These are phyloP conservation scores for Trifolium subterraneum DNA, from an alignment of 306 rosid genomes.

Conservation along the genomic window DNA sequence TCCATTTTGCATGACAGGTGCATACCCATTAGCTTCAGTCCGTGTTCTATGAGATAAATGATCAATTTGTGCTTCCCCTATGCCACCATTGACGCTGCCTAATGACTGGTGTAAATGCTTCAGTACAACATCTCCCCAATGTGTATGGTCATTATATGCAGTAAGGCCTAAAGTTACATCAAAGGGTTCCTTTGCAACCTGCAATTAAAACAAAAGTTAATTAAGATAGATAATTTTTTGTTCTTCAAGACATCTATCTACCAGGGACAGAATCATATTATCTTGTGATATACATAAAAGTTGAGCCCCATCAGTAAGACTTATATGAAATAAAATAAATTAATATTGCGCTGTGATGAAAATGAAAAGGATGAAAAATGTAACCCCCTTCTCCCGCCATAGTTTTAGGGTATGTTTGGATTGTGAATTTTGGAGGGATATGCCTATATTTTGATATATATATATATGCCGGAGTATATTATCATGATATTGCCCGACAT, in stretches of 20 bases:
- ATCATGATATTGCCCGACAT: constrained; percentile 20
- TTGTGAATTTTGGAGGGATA: too few relatives aligned
- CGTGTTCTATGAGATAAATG: constrained; percentile 48
- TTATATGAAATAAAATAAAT: constrained; percentile 10
- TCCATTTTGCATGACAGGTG: constrained; percentile 51
- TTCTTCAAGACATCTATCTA: constrained; percentile 23
- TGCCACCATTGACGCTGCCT: constrained; percentile 60
- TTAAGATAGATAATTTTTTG: constrained; percentile 20
- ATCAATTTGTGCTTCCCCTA: constrained; percentile 47
- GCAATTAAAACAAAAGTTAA: constrained; percentile 41
- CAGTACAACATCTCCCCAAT: constrained; percentile 64
- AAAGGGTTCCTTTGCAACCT: constrained; percentile 53
- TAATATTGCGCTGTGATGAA: constrained; percentile 10
- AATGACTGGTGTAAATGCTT: constrained; percentile 64
- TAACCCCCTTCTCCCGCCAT: neutral
- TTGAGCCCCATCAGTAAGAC: neutral
- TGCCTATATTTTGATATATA: too few relatives aligned
- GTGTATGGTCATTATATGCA: constrained; percentile 52
- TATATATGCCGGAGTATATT: constrained; percentile 12
- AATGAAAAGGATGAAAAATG: constrained; percentile 12
- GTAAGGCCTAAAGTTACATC: constrained; percentile 46
- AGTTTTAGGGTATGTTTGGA: neutral
- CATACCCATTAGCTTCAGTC: constrained; percentile 55
- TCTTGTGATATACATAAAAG: neutral
- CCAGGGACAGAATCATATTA: constrained; percentile 26